A percentile compares a stretch with the other conserved stretches of the same genome.
phyloP scores from a whole-genome alignment of 2,329 filamentous ascomycete genomes.

The Aspergillus ochraceus region DNA sequence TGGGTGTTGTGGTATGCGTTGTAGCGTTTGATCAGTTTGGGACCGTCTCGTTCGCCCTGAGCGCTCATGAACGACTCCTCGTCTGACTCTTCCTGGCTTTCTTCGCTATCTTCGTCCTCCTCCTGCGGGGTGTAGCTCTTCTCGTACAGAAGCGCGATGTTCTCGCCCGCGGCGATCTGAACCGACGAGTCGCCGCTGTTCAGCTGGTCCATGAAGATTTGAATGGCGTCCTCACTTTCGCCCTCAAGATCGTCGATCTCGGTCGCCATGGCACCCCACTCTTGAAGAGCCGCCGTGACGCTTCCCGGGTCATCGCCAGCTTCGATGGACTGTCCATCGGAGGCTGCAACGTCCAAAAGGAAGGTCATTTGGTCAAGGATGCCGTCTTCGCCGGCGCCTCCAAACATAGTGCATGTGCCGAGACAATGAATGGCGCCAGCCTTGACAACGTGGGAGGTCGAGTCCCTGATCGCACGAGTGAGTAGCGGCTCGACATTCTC shows the following conservation, averaged over 20 bases:
- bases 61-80: conserved; percentile 38
- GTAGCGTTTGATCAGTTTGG: conserved; percentile 61
- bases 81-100: conserved; percentile 43
- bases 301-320: conserved; percentile 69
- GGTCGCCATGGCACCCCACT: conserved; percentile 79
- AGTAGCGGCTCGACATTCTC: conserved; percentile 60
- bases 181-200: conserved; percentile 71
- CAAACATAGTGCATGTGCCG: conserved; percentile 71
- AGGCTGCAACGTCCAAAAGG: conserved; percentile 74
- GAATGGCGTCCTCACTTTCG: conserved; percentile 70
- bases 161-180: conserved; percentile 74
- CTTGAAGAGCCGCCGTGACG: conserved; percentile 72
- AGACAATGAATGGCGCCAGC: conserved; percentile 72
- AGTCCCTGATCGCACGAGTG: conserved; percentile 65
- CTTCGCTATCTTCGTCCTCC: conserved; percentile 57
- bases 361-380: conserved; percentile 72
- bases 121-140: conserved; percentile 62
- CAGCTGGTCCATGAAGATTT: conserved; percentile 82
- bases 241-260: conserved; percentile 73
- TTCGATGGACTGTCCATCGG: conserved; percentile 71
- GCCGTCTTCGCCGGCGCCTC: conserved; percentile 68
- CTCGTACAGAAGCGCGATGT: conserved; percentile 82
- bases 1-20: conserved; percentile 65
- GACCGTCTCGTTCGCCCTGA: conserved; percentile 38
- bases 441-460: conserved; percentile 64